Base-by-base conservation (phyloP, 2,329 filamentous ascomycete genomes). In the Cercospora berteroae region DNA sequence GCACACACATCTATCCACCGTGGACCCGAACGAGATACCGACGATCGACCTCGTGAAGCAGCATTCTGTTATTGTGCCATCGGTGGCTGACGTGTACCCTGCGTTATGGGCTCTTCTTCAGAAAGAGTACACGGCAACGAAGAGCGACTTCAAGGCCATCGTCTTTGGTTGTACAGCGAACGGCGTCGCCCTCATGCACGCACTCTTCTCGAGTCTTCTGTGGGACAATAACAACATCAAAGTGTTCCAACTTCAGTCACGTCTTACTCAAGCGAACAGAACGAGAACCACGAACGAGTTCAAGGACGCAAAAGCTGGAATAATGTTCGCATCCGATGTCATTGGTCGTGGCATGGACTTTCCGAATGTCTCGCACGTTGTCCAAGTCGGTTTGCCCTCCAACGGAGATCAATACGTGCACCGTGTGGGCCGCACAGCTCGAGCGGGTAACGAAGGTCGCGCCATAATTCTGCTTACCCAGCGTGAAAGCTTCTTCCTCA, bases 261-360 rank as follows among this genome's bases (percentile, higher is more conserved):
- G 81, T 63, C 80, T 83, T 69, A 78, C 73, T 5, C 81, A 83
- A 67, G 77, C 74, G 27, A 72, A 74, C 23, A 77, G 81, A 27
- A 83, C 81, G 4, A 74, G 77, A 12, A 82, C 81, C 2, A 83
- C 81, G 1, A 74, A 80, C 36, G 77, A 80, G 44, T 84, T 81
- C 78, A 83, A 81, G 67, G 77, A 81, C 65, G 76, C 81, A 18
- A 73, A 78, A 1, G 77, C 79, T 16, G 84, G 84, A 27, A 81
- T 86, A 62, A 76, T 86, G 70, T 83, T 86, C 64, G 84, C 84
- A 23, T 83, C 82, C 72, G 84, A 96, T 75, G 94, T 95, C 20
- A 90, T 98, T 18, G 94, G 93, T n/a, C 88, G 94, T 73, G 94
- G 94, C 64, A 96, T 98, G 75, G 95, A 99, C 80, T 98, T 99